A percentile compares a stretch with the other conserved stretches of the same genome.
These are phyloP conservation scores for Pouteria campechiana DNA, from an alignment of 179 eudicot species.

Conservation along the genomic window DNA sequence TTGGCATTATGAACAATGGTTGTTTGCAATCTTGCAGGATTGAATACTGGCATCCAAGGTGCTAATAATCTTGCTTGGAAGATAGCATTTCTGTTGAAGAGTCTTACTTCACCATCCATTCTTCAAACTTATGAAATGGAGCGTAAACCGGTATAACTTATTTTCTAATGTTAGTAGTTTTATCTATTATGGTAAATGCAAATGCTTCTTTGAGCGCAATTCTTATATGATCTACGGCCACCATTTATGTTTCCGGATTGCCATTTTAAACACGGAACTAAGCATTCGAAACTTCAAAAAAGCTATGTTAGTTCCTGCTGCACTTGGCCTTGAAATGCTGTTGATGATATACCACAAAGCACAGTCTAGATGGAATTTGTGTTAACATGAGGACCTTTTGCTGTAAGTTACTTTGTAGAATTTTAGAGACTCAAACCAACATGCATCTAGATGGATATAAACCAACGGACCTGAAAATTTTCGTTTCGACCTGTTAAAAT, in stretches of 20 bases:
- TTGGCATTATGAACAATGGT: too few relatives aligned
- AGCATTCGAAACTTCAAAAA: conserved; percentile 88
- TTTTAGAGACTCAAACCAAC: too few relatives aligned
- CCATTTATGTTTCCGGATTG: conserved; percentile 60
- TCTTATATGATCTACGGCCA: conserved; percentile 45
- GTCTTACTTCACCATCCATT: conserved; percentile 51
- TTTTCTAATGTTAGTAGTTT: not conserved
- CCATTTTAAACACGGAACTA: conserved; percentile 64
- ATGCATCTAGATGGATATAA: too few relatives aligned
- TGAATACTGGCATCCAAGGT: conserved; percentile 99
- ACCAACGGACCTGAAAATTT: too few relatives aligned
- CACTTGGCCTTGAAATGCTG: conserved; percentile 98
- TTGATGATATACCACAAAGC: too few relatives aligned
- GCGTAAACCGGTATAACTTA: conserved; percentile 60
- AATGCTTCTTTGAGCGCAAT: not conserved
- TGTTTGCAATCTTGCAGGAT: too few relatives aligned
- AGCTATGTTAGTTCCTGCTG: conserved; percentile 93
- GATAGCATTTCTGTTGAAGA: conserved; percentile 60
- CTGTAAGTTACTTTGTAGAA: too few relatives aligned
- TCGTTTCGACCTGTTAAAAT: too few relatives aligned
- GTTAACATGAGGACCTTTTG: too few relatives aligned
- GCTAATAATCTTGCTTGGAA: conserved; percentile 99
- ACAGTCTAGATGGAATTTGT: too few relatives aligned
- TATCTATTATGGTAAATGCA: not conserved
- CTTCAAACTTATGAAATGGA: conserved; percentile 79